Evolutionary conservation across 306 rosid genomes (phyloP), one percentile per base, ranked within the genome.

Genomic region (Begonia masoniana): DNA sequence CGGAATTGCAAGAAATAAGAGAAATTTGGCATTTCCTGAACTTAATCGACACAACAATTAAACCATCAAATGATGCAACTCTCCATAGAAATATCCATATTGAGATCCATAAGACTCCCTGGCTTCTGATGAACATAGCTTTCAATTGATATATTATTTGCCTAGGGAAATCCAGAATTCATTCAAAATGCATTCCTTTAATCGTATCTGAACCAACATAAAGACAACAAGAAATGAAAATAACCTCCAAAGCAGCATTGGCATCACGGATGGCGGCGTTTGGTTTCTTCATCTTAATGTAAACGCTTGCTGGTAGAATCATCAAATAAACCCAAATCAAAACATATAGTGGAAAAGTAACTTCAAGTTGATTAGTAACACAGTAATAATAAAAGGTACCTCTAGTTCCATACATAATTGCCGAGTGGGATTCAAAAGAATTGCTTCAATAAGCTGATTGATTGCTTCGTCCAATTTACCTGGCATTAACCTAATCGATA

Each of bases 261-360:
- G 91, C 96, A 62, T 87, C 96, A 7, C 96, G 84, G 56, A 83
- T 83, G 0, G 94, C 91, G 7, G 94, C 96, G 66, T 78, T 87
- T 6, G 96, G 91, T 69, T 87, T 87, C 77, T 83, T 87, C 96
- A 83, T 83, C 65, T 83, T 87, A 63, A 87, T 78, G 82, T 81
- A 87, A 55, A 81, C 96, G 53, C 66, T 83, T 21, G 96, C 96
- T 87, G 71, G 43, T 52, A 35, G 67, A 56, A 60, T 41, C 24
- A 36, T 43, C 19, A 65, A 71, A 52, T 36, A 15, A 53, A 58
- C 48, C 50, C 19, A 43, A 54, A 12, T 45, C 50, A 63, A 13
- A 31, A 31, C 39, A 31, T 31, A 5, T 5, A 31, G 3, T 31
- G 55, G 48, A n/a, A 50, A 43, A 57, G 55, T 12, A 9, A 39